Evolutionary conservation across 805 yeast species (phyloP), one percentile per base, ranked within the genome.

Genomic region (Cyberlindnera misumaiensis): DNA sequence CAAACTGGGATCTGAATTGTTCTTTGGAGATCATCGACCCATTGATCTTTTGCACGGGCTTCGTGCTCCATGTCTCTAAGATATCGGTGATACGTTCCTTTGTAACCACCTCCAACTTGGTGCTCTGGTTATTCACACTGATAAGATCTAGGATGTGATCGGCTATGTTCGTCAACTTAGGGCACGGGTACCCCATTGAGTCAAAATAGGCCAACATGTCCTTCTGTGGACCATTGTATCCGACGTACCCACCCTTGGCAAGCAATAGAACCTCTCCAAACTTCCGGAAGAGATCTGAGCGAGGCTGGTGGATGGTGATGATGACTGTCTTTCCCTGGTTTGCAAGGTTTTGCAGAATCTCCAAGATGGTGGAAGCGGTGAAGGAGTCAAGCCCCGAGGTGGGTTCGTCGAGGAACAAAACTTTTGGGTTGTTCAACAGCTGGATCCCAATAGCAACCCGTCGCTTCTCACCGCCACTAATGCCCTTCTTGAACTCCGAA

Each of bases 301-400:
- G 72, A 1, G 96, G 96, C 51, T 87, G 96, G 57, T 87, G 95
- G 34, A 87, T 83, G 0, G 95, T 85, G 38, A 81, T 60, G 26
- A 87, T 72, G 6, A 88, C 68, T 0, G 95, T 84, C 8, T 79
- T 76, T 2, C 83, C 80, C 24, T 70, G 72, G n/a, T 62, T 51
- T 1, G 88, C 77, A 28, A 87, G 59, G 4, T 64, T 61, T 35
- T 75, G 67, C 32, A 87, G 63, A 28, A 86, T 75, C 36, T 70
- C 69, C 29, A 87, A 54, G 18, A 87, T 83, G 1, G 87, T 73
- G 0, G 76, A 70, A 0, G 95, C 84, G 0, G 94, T 85, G 42
- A 83, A 76, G 17, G 89, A 74, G 55, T 87, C 96, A 17, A 87
- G 65, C 0, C 96, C 96, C 3, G 95, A 83, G 0, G 96, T 87